phyloP scores from a whole-genome alignment of 148 eudicot species.

The Chenopodium suecicum region DNA sequence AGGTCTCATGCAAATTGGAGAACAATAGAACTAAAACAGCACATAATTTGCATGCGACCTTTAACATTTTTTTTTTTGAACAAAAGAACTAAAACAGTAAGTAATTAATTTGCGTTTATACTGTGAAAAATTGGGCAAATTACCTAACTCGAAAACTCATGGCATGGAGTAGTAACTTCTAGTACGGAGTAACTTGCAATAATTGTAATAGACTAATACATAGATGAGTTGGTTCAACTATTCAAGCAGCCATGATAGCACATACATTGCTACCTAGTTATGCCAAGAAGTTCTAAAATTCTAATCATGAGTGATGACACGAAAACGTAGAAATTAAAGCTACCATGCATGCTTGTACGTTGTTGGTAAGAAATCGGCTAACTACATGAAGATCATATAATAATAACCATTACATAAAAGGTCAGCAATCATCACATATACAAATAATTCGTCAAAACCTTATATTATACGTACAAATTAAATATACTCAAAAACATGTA shows the following conservation, averaged over 20 bases:
- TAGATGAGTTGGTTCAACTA: not conserved
- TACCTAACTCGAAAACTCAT: not conserved
- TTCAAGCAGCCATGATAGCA: not conserved
- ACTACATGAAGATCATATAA: constrained; percentile 3
- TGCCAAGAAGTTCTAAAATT: too few species aligned
- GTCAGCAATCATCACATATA: constrained; percentile 1
- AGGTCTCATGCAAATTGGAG: too few species aligned
- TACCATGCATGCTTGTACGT: constrained; percentile 1
- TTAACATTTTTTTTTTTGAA: too few species aligned
- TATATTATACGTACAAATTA: not conserved
- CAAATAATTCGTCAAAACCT: not conserved
- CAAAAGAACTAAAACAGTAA: too few species aligned
- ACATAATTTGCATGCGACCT: too few species aligned
- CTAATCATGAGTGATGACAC: not conserved
- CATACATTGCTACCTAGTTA: not conserved
- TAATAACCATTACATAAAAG: constrained; percentile 2
- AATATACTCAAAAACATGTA: not conserved
- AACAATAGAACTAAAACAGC: too few species aligned
- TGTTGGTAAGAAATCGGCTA: constrained; percentile 33
- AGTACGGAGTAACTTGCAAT: not conserved
- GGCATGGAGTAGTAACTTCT: not conserved
- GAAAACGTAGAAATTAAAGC: constrained; percentile 7
- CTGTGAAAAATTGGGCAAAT: not conserved
- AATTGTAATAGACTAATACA: not conserved
- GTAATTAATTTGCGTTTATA: too few species aligned